Percentiles rank a stretch among this genome's conserved stretches.
Evolutionary conservation across 345 rosid species (phyloP).

Genomic region (Aquilaria malaccensis): DNA sequence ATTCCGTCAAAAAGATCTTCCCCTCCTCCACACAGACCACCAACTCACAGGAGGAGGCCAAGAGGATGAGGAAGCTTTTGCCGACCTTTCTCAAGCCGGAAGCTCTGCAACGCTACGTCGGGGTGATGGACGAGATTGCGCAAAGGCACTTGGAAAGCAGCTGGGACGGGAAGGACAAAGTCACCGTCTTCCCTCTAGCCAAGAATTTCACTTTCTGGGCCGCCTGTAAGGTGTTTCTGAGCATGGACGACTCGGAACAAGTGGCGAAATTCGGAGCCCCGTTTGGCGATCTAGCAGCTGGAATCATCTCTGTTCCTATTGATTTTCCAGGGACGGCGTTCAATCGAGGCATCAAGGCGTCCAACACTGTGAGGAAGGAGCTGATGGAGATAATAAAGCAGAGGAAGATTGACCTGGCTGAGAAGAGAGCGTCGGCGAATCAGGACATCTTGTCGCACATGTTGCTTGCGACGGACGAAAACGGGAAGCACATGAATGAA

Average conservation of each 20-base stretch:
- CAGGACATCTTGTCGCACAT: slow-evolving; percentile 30
- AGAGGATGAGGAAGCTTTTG: slow-evolving; percentile 20
- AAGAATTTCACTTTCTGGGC: too few relatives aligned
- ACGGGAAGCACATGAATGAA: slow-evolving; percentile 25
- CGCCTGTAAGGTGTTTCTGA: too few relatives aligned
- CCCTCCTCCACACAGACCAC: slow-evolving; percentile 23
- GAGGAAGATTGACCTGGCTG: slow-evolving; percentile 19
- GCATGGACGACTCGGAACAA: too few relatives aligned
- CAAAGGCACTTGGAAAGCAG: too few relatives aligned
- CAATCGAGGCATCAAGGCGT: too few relatives aligned
- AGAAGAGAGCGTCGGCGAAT: neutral
- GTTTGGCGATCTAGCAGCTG: too few relatives aligned
- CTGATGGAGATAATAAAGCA: neutral
- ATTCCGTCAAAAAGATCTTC: slow-evolving; percentile 34
- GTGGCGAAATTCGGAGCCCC: too few relatives aligned
- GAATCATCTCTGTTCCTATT: too few relatives aligned
- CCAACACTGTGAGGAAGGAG: too few relatives aligned
- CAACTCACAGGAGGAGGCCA: slow-evolving; percentile 21
- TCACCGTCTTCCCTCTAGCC: too few relatives aligned
- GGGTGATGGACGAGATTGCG: neutral
- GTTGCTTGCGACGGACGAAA: slow-evolving; percentile 19
- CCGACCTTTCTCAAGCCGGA: slow-evolving; percentile 20
- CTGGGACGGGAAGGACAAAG: too few relatives aligned
- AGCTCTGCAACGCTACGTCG: slow-evolving; percentile 16
- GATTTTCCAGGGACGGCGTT: too few relatives aligned